These are phyloP conservation scores for Chytriomyces confervae DNA, from an alignment of 192 early-diverging fungal genomes.

Conservation along the genomic window DNA sequence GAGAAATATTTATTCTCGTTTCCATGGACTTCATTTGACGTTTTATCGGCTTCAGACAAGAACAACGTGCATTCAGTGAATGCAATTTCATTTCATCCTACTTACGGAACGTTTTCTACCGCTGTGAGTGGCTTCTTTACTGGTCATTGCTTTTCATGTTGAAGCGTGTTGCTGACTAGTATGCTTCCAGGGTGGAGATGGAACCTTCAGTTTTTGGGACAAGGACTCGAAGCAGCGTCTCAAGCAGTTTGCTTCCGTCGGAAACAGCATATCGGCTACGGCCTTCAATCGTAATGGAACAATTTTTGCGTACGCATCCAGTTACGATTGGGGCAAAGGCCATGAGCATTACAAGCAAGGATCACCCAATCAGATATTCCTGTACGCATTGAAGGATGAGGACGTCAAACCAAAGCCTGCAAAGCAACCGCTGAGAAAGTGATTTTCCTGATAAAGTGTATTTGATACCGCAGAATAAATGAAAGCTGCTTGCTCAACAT, in stretches of 20 bases:
- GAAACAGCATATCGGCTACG: constrained; percentile 69
- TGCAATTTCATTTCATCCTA: constrained; percentile 77
- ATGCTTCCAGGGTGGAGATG: constrained; percentile 63
- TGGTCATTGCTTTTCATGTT: background rate
- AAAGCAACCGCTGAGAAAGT: constrained; percentile 52
- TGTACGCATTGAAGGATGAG: constrained; percentile 77
- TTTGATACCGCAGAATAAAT: background rate
- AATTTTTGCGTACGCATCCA: constrained; percentile 90
- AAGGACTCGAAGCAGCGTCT: constrained; percentile 88
- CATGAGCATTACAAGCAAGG: constrained; percentile 68
- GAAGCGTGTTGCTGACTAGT: background rate
- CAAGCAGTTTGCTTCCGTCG: constrained; percentile 72
- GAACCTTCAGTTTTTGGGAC: constrained; percentile 92
- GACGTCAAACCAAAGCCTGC: constrained; percentile 80
- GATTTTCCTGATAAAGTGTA: background rate
- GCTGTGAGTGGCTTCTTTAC: constrained; percentile 51
- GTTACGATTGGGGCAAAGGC: constrained; percentile 75
- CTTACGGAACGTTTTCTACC: constrained; percentile 88
- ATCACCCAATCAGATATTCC: constrained; percentile 75
- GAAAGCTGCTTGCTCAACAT: background rate
- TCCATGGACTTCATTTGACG: background rate
- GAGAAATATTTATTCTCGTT: constrained; percentile 37
- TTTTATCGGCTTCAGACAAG: constrained; percentile 2
- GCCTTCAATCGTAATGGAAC: constrained; percentile 83
- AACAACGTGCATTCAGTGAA: constrained; percentile 72